Conservation (phyloP, 805 yeast genomes). For the Myxozyma nipponensis region DNA sequence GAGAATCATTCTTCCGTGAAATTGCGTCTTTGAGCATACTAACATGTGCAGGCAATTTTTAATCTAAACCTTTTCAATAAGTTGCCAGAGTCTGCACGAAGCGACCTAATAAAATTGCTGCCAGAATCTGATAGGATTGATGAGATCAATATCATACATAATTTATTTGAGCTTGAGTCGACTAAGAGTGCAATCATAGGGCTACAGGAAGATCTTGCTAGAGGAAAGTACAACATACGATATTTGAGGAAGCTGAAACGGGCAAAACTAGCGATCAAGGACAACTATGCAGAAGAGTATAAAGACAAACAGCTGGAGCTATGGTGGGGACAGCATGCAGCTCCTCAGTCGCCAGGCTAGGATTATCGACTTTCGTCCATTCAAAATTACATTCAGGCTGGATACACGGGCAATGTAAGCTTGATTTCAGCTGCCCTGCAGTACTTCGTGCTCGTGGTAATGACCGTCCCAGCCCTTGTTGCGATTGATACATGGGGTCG, state of each 20-base stretch:
- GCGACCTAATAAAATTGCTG: background rate
- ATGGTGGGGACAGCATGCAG: constrained; percentile 12
- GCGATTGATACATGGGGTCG: constrained; percentile 59
- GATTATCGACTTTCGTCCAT: too few relatives aligned
- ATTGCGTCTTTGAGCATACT: too few relatives aligned
- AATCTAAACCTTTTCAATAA: background rate
- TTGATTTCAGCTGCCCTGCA: constrained; percentile 56
- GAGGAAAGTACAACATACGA: constrained; percentile 2
- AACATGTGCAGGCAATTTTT: background rate
- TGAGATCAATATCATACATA: background rate
- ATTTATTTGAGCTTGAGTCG: constrained; percentile 1
- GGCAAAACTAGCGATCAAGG: background rate
- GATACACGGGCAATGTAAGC: constrained; percentile 39
- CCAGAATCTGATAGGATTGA: background rate
- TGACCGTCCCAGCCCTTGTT: constrained; percentile 58
- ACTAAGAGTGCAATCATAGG: constrained; percentile 2
- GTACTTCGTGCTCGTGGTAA: constrained; percentile 50
- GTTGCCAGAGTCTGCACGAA: background rate
- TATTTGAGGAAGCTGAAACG: background rate
- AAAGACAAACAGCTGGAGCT: constrained; percentile 9
- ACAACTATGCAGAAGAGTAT: background rate
- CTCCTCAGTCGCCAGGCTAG: background rate
- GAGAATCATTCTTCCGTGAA: too few relatives aligned
- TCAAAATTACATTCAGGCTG: too few relatives aligned
- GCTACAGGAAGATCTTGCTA: constrained; percentile 5